phyloP scores from a whole-genome alignment of 805 yeast genomes.

The Candida insectalens region DNA sequence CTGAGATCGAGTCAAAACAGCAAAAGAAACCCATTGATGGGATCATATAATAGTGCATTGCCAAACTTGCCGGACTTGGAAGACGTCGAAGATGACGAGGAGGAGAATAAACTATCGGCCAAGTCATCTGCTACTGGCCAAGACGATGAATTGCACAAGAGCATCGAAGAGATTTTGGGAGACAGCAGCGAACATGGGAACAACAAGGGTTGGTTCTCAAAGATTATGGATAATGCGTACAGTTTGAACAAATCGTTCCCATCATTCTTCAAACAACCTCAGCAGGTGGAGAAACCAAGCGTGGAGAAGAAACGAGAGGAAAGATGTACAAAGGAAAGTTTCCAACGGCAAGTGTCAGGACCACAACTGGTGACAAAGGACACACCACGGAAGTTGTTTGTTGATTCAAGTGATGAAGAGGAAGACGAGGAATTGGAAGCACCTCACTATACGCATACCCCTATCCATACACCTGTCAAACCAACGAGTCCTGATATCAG shows the following conservation, averaged over 20 bases:
- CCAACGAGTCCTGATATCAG: too few relatives aligned
- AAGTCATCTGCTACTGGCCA: too few relatives aligned
- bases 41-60: neutral
- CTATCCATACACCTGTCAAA: neutral
- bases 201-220: slow-evolving; percentile 16
- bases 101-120: neutral
- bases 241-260: slow-evolving; percentile 9
- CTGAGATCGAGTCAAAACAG: neutral
- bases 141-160: too few relatives aligned
- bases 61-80: slow-evolving; percentile 3
- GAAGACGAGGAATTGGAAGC: slow-evolving; percentile 10
- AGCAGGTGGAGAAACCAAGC: neutral
- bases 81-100: slow-evolving; percentile 1
- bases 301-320: neutral
- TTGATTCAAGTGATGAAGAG: slow-evolving; percentile 21
- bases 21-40: slow-evolving; percentile 1
- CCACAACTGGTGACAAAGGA: slow-evolving; percentile 11
- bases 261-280: slow-evolving; percentile 10
- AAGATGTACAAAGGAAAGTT: slow-evolving; percentile 5
- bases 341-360: slow-evolving; percentile 12
- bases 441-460: neutral
- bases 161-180: too few relatives aligned
- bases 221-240: slow-evolving; percentile 10
- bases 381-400: slow-evolving; percentile 14
- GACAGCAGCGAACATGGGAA: too few relatives aligned